These are phyloP conservation scores for Chlamydomonas sp. DNA, from an alignment of 139 green algal species.

Conservation along the genomic window DNA sequence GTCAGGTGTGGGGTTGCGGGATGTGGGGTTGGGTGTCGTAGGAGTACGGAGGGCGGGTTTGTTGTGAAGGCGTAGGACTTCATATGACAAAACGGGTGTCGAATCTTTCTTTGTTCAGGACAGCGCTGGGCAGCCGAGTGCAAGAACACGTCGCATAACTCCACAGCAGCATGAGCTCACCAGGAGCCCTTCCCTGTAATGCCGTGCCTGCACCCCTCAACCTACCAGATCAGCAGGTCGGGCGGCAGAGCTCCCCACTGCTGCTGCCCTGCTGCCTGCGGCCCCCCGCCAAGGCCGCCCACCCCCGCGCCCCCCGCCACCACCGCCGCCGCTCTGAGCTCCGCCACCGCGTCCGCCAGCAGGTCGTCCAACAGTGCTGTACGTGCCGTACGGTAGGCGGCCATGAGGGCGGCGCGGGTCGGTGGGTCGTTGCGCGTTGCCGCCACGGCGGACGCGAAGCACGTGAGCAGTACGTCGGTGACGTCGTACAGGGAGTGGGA, in stretches of 20 bases:
- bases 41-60: too few species aligned
- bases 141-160: too few species aligned
- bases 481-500: conserved; percentile 36
- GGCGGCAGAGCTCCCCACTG: not conserved
- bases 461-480: conserved; percentile 45
- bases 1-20: not conserved
- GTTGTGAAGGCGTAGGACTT: too few species aligned
- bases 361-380: not conserved
- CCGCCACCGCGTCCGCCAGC: conserved; percentile 32
- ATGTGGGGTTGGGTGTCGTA: not conserved
- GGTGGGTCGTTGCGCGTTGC: not conserved
- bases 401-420: not conserved
- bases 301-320: not conserved
- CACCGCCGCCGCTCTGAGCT: conserved; percentile 6
- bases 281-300: too few species aligned
- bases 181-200: too few species aligned
- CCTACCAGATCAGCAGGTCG: conserved; percentile 12
- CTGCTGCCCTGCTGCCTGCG: too few species aligned
- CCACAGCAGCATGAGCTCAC: too few species aligned
- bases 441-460: conserved; percentile 18
- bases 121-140: too few species aligned
- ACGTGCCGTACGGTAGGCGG: conserved; percentile 26
- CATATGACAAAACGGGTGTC: too few species aligned
- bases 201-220: too few species aligned
- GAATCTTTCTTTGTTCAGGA: too few species aligned